Conservation (phyloP, 2,329 filamentous ascomycete genomes). For the Chaetomiaceae sp. region DNA sequence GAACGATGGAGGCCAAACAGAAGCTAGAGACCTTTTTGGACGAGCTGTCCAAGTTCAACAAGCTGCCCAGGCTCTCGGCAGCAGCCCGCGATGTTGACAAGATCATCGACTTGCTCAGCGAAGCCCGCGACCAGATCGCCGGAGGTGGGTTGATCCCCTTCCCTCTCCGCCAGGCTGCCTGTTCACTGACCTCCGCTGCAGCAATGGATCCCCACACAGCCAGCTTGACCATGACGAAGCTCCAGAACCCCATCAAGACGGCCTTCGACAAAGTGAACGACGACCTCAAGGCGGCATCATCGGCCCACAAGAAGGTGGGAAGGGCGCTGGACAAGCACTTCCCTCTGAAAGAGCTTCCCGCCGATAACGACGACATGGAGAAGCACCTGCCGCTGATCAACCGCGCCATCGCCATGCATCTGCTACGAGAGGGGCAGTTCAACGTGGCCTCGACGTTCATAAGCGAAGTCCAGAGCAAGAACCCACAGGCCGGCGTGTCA, state of each 20-base stretch:
- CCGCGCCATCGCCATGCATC: conserved; percentile 91
- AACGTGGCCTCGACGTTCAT: conserved; percentile 81
- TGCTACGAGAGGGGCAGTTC: conserved; percentile 92
- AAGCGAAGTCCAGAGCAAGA: conserved; percentile 54
- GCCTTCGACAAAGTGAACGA: conserved; percentile 76
- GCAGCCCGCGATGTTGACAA: conserved; percentile 76
- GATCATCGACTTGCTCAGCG: conserved; percentile 71
- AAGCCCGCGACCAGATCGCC: conserved; percentile 69
- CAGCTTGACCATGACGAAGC: conserved; percentile 70
- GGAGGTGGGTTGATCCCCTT: conserved; percentile 46
- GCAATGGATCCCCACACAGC: conserved; percentile 63
- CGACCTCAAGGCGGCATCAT: conserved; percentile 77
- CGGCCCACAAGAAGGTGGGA: conserved; percentile 75
- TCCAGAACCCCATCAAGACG: conserved; percentile 80
- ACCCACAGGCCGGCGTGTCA: conserved; percentile 16
- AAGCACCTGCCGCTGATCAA: conserved; percentile 76
- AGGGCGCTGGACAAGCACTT: conserved; percentile 71
- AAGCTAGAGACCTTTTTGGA: conserved; percentile 56
- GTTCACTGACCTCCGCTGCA: conserved; percentile 21
- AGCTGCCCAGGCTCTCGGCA: conserved; percentile 63
- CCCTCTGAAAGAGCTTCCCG: conserved; percentile 60
- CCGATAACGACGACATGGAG: conserved; percentile 75
- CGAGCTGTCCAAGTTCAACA: conserved; percentile 69
- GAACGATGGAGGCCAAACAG: conserved; percentile 28
- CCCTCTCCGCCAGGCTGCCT: background rate